phyloP scores from a whole-genome alignment of 2,329 filamentous ascomycete species.

The Colletotrichum euphorbiae region DNA sequence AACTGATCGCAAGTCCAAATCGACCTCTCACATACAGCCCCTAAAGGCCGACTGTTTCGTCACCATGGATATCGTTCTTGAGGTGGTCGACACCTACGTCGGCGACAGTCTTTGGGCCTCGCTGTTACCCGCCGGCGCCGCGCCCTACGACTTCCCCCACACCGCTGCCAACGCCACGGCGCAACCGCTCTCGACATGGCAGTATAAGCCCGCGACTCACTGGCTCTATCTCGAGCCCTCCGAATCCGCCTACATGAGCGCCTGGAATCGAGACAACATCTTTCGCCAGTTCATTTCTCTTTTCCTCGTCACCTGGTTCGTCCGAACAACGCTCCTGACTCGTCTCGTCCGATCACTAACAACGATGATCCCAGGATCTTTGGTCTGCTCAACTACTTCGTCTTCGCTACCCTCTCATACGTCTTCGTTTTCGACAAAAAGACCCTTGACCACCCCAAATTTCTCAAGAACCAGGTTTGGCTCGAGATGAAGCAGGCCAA shows the following conservation, averaged over 20 bases:
- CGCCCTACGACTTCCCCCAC: slow-evolving; percentile 64
- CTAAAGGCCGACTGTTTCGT: neutral
- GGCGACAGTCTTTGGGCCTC: slow-evolving; percentile 84
- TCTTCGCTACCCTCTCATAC: slow-evolving; percentile 86
- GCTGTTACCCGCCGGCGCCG: slow-evolving; percentile 70
- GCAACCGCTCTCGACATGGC: slow-evolving; percentile 69
- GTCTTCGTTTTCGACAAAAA: slow-evolving; percentile 91
- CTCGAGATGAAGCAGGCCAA: slow-evolving; percentile 88
- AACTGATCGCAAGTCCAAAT: neutral
- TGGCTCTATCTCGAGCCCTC: slow-evolving; percentile 78
- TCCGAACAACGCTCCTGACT: slow-evolving; percentile 31
- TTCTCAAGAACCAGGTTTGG: slow-evolving; percentile 90
- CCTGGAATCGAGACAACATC: slow-evolving; percentile 81
- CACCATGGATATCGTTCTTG: slow-evolving; percentile 92
- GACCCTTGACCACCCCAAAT: slow-evolving; percentile 90
- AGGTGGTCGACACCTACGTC: slow-evolving; percentile 83
- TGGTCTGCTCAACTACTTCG: slow-evolving; percentile 85
- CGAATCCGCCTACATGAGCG: slow-evolving; percentile 82
- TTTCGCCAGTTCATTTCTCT: slow-evolving; percentile 80
- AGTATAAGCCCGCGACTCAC: slow-evolving; percentile 78
- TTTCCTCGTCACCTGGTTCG: slow-evolving; percentile 88
- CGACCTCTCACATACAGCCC: neutral
- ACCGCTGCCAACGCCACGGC: slow-evolving; percentile 66
- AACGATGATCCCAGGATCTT: slow-evolving; percentile 73
- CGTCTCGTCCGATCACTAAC: slow-evolving; percentile 14